These are phyloP conservation scores for grape (Vitis vinifera) DNA, from an alignment of 164 flowering plant genomes.

Conservation along the genomic window DNA sequence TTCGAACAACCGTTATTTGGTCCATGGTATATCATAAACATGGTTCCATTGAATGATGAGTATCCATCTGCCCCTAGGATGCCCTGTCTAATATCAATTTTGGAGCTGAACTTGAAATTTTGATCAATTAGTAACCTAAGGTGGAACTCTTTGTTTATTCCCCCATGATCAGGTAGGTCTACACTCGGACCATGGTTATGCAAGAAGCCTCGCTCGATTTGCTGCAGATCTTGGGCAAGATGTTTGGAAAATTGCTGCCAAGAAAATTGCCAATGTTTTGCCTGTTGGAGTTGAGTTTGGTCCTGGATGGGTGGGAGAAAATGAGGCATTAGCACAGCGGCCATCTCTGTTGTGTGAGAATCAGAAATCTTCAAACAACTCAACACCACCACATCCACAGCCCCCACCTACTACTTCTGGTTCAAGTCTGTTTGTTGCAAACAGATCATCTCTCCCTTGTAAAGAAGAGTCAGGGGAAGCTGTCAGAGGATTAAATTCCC, in stretches of 20 bases:
- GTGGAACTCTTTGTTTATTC: background rate
- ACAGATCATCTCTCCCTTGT: slow-evolving; percentile 16
- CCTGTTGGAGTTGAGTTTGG: slow-evolving; percentile 61
- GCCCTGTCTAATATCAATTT: too few species aligned
- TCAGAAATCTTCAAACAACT: slow-evolving; percentile 2
- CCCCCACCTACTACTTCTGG: slow-evolving; percentile 15
- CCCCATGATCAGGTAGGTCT: slow-evolving; percentile 67
- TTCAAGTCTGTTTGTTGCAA: slow-evolving; percentile 16
- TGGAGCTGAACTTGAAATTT: too few species aligned
- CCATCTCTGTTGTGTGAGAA: background rate
- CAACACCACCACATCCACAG: slow-evolving; percentile 1
- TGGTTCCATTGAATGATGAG: too few species aligned
- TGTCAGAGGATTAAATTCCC: slow-evolving; percentile 22
- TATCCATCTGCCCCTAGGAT: too few species aligned
- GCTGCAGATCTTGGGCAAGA: slow-evolving; percentile 83
- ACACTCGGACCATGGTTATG: slow-evolving; percentile 62
- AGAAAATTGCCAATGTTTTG: slow-evolving; percentile 56
- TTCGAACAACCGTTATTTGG: too few species aligned
- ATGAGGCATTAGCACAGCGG: slow-evolving; percentile 20
- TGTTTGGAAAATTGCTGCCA: slow-evolving; percentile 75
- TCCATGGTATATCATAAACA: too few species aligned
- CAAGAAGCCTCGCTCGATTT: slow-evolving; percentile 81
- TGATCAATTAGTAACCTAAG: background rate
- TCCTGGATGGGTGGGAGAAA: slow-evolving; percentile 70
- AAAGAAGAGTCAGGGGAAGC: slow-evolving; percentile 17